These are phyloP conservation scores for Mycena alexandri DNA, from an alignment of 768 basidiomycete genomes.

Conservation along the genomic window DNA sequence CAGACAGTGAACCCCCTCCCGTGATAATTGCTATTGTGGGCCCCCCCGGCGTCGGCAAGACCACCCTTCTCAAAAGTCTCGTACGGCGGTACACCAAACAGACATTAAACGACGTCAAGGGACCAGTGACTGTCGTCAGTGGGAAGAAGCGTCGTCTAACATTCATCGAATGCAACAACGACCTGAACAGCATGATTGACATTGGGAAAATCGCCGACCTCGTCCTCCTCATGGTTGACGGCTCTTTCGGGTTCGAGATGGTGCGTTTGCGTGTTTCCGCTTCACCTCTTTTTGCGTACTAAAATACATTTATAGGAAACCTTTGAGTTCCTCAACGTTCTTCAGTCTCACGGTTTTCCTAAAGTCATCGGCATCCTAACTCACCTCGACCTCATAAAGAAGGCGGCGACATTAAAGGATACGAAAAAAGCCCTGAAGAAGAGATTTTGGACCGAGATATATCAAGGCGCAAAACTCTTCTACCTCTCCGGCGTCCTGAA, in stretches of 20 bases:
- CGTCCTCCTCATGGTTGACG: conserved; percentile 97
- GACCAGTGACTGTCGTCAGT: conserved; percentile 94
- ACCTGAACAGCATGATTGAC: conserved; percentile 98
- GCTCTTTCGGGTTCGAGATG: conserved; percentile 99
- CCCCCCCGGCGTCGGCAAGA: conserved; percentile 97
- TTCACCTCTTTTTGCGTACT: conserved; percentile 1
- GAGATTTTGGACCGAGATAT: conserved; percentile 99
- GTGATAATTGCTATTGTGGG: conserved; percentile 96
- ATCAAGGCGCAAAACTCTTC: conserved; percentile 98
- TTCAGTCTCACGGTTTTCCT: conserved; percentile 97
- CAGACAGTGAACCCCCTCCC: conserved; percentile 91
- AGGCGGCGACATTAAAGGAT: conserved; percentile 83
- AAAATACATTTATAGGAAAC: conserved; percentile 71
- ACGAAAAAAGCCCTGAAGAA: conserved; percentile 97
- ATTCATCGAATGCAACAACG: conserved; percentile 97
- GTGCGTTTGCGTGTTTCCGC: conserved; percentile 55
- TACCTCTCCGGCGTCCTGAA: conserved; percentile 97
- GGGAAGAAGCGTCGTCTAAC: conserved; percentile 96
- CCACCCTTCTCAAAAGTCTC: conserved; percentile 91
- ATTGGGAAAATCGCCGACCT: conserved; percentile 97
- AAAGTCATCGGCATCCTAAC: conserved; percentile 98
- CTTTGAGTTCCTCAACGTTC: conserved; percentile 97
- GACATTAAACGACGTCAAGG: conserved; percentile 88
- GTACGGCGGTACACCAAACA: conserved; percentile 95
- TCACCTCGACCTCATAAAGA: conserved; percentile 97